These are phyloP conservation scores for Cystofilobasidium ferigula DNA, from an alignment of 768 basidiomycete species.

Conservation along the genomic window DNA sequence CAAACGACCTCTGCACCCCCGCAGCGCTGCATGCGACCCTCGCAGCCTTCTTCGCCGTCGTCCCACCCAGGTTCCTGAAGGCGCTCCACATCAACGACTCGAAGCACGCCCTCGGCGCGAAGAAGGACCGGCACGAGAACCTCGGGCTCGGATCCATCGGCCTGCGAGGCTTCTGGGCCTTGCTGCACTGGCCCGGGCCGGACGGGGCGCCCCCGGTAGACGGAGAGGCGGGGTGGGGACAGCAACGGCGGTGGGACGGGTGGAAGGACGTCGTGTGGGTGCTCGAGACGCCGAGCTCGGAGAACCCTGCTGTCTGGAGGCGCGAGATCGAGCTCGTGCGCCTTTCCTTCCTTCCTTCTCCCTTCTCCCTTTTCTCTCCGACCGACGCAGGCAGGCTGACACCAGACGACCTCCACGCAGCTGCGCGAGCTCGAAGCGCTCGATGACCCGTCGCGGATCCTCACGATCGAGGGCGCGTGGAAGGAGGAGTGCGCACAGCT, in stretches of 20 bases:
- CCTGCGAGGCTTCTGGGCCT: slow-evolving; percentile 3
- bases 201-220: background rate
- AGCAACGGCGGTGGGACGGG: background rate
- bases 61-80: slow-evolving; percentile 62
- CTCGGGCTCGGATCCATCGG: slow-evolving; percentile 57
- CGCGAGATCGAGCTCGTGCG: slow-evolving; percentile 52
- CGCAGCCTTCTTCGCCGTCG: slow-evolving; percentile 52
- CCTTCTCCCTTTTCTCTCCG: background rate
- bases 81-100: slow-evolving; percentile 84
- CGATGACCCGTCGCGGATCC: slow-evolving; percentile 26
- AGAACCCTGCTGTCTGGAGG: slow-evolving; percentile 58
- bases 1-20: slow-evolving; percentile 53
- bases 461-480: slow-evolving; percentile 13
- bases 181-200: slow-evolving; percentile 18
- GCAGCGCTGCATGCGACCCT: slow-evolving; percentile 41
- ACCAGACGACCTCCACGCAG: too few relatives aligned
- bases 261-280: slow-evolving; percentile 15
- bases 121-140: slow-evolving; percentile 71
- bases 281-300: slow-evolving; percentile 50
- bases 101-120: slow-evolving; percentile 52
- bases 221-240: too few relatives aligned
- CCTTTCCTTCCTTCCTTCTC: background rate
- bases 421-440: slow-evolving; percentile 43
- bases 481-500: slow-evolving; percentile 2
- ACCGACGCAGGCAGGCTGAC: too few relatives aligned